These are phyloP conservation scores for Pichia sp. DNA, from an alignment of 1,139 yeast genomes.

Conservation along the genomic window DNA sequence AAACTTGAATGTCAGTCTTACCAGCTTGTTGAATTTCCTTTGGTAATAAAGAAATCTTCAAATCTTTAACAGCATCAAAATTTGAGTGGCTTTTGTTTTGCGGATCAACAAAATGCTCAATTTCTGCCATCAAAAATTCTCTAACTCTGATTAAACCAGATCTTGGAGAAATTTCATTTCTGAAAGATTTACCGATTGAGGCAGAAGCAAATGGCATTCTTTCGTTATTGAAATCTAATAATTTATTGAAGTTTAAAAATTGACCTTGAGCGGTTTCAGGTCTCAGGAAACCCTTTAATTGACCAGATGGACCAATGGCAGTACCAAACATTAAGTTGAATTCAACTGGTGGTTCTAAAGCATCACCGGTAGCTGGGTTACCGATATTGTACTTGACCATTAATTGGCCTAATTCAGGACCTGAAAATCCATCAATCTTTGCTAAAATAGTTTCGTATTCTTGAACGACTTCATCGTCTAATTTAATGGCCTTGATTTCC, in stretches of 20 bases:
- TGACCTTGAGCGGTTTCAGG: constrained; percentile 99
- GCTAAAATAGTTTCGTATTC: constrained; percentile 87
- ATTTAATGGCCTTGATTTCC: constrained; percentile 82
- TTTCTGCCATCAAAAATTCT: constrained; percentile 98
- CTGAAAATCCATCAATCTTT: constrained; percentile 91
- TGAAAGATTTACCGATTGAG: constrained; percentile 95
- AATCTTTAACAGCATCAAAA: constrained; percentile 67
- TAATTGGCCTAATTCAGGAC: constrained; percentile 83
- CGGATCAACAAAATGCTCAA: constrained; percentile 98
- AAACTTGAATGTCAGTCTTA: constrained; percentile 53
- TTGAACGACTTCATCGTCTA: constrained; percentile 67
- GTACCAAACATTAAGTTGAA: constrained; percentile 99
- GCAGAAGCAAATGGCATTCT: constrained; percentile 99
- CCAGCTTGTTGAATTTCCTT: constrained; percentile 85
- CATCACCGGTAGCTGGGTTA: constrained; percentile 86
- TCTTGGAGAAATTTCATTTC: constrained; percentile 98
- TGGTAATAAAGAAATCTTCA: constrained; percentile 72
- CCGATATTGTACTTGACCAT: constrained; percentile 73
- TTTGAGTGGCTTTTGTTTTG: constrained; percentile 72
- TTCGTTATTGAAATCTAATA: constrained; percentile 90
- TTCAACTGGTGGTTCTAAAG: constrained; percentile 83
- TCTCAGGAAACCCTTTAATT: constrained; percentile 87
- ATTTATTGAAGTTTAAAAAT: constrained; percentile 87
- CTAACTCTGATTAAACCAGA: constrained; percentile 96
- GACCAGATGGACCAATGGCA: constrained; percentile 98